Evolutionary conservation across 805 yeast genomes (phyloP), one percentile per base, ranked within the genome.

Genomic region (Naumovozyma baii): DNA sequence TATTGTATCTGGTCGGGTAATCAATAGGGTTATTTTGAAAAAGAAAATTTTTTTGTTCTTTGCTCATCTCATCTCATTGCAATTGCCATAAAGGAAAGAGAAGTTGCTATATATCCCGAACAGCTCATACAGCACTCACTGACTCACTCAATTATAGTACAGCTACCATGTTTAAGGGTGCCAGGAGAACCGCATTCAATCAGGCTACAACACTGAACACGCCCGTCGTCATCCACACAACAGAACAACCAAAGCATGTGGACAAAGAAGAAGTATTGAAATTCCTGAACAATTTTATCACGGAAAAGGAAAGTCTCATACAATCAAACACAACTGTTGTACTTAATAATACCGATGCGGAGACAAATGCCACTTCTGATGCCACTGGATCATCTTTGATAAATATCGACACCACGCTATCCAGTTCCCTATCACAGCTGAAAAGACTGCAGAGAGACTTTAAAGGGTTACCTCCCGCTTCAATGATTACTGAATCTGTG

Each of bases 361-460:
- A 32, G 9, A 26, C 33, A 8, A 32, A 30, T 5, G 33, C 41
- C 8, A 31, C 20, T n/a, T 15, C 39, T 12, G 43, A 42, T n/a
- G 42, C 40, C 15, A 36, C 37, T 9, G 36, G 39, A n/a, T 36
- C 42, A 2, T 46, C 37, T 47, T 55, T 15, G 50, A 55, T 30
- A 1, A 40, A 25, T 28, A 49, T 51, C 34, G 54, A 54, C 35
- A 50, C 52, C 17, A 59, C 60, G 30, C 52, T 62, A 37, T 33
- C 58, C 38, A 39, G 57, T 17, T 57, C 67, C 4, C 18, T 67
- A 9, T 54, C 83, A 42, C 94, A 83, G 64, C 66, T 84, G 51
- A 72, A 69, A 51, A 71, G 94, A 56, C 66, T 83, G 31, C 90
- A 80, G 55, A 72, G 94, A 62, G 85, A 81, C 46, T 72, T 83